Evolutionary conservation across 306 rosid species (phyloP).

Genomic region (Clitoria ternatea): DNA sequence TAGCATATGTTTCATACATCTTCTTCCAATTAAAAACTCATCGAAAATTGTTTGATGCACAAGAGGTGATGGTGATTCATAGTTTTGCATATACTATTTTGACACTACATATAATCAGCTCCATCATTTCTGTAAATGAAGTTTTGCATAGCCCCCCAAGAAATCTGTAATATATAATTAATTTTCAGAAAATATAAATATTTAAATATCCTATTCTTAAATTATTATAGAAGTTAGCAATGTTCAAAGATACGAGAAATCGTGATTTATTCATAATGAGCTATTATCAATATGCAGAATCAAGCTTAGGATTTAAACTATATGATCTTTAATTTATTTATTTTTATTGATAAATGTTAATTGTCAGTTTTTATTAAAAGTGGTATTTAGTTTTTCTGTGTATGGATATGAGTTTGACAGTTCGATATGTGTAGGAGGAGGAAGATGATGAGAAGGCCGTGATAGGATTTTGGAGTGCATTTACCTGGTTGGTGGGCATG

Average conservation of each 20-base stretch:
- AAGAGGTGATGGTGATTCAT: conserved; percentile 40
- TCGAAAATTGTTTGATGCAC: conserved; percentile 64
- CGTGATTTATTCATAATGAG: too few relatives aligned
- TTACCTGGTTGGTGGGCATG: conserved; percentile 83
- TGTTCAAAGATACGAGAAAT: too few relatives aligned
- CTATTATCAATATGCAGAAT: neutral
- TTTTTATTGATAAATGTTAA: too few relatives aligned
- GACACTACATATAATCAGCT: neutral
- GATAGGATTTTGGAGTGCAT: conserved; percentile 83
- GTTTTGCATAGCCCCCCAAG: neutral
- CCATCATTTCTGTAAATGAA: neutral
- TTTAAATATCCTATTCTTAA: too few relatives aligned
- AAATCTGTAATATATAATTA: neutral
- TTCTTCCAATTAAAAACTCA: conserved; percentile 91
- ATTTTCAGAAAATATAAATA: neutral
- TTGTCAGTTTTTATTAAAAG: too few relatives aligned
- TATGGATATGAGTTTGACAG: neutral
- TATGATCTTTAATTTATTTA: neutral
- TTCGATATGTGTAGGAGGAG: conserved; percentile 38
- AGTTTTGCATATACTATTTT: neutral
- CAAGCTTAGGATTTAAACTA: neutral
- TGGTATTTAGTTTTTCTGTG: too few relatives aligned
- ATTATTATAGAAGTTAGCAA: too few relatives aligned
- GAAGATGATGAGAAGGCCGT: conserved; percentile 54
- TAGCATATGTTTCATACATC: conserved; percentile 69